Conservation (phyloP, 208 protist species). For the Wallacemonas sp. region DNA sequence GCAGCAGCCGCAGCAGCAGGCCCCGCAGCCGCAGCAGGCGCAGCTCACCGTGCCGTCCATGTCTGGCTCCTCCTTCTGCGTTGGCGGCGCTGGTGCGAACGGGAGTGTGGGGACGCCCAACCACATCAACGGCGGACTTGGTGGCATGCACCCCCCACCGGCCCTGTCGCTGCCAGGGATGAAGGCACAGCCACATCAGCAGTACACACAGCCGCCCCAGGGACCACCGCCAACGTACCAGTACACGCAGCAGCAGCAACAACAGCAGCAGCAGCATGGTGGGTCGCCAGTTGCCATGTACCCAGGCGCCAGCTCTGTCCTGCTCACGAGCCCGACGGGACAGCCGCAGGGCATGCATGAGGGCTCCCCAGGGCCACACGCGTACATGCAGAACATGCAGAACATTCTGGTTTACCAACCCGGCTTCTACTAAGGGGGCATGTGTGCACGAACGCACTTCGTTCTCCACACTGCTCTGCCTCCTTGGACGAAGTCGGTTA, state of each 20-base stretch:
- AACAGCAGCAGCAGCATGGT: conserved; percentile 3
- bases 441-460: too few relatives aligned
- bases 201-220: background rate
- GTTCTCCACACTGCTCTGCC: too few relatives aligned
- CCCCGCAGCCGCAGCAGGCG: conserved; percentile 6
- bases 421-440: background rate
- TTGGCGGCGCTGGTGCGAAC: conserved; percentile 1
- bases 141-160: background rate
- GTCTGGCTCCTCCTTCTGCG: background rate
- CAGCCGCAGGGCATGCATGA: conserved; percentile 8
- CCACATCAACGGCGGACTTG: conserved; percentile 1
- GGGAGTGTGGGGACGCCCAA: conserved; percentile 10
- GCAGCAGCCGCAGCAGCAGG: background rate
- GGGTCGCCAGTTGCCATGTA: conserved; percentile 11
- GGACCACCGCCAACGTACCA: background rate
- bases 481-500: too few relatives aligned
- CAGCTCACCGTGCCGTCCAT: background rate
- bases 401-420: conserved; percentile 2
- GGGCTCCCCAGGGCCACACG: background rate
- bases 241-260: conserved; percentile 12
- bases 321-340: background rate
- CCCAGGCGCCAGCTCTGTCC: background rate
- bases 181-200: conserved; percentile 1
- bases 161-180: conserved; percentile 2
- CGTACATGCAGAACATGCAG: conserved; percentile 6